phyloP scores from a whole-genome alignment of 2,329 filamentous ascomycete genomes.

The Talaromyces sp. region DNA sequence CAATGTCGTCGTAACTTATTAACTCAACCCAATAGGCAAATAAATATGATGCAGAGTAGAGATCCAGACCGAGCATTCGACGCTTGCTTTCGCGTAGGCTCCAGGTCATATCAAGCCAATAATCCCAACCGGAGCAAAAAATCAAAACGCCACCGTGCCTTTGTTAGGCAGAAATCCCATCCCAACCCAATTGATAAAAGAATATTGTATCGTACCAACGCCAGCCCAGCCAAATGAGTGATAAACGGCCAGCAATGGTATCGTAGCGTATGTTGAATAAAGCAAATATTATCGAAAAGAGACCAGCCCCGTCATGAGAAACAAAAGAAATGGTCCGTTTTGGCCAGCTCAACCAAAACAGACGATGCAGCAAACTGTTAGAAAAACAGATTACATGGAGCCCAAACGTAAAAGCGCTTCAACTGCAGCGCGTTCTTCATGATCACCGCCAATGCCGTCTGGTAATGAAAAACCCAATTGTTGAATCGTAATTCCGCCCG shows the following conservation, averaged over 20 bases:
- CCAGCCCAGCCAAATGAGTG: constrained; percentile 12
- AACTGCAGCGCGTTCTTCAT: constrained; percentile 49
- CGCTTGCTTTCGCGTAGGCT: constrained; percentile 23
- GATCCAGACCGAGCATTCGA: constrained; percentile 22
- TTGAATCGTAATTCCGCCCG: constrained; percentile 36
- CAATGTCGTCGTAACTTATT: constrained; percentile 5
- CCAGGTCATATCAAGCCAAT: constrained; percentile 21
- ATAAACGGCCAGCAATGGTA: constrained; percentile 9
- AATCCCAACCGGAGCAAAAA: constrained; percentile 16
- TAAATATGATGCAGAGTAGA: constrained; percentile 12
- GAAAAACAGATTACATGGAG: constrained; percentile 42
- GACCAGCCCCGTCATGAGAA: constrained; percentile 16
- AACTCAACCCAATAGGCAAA: constrained; percentile 10
- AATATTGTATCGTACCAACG: constrained; percentile 5
- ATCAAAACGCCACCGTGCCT: constrained; percentile 20
- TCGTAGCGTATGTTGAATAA: constrained; percentile 17
- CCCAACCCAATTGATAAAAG: constrained; percentile 6
- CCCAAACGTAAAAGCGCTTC: constrained; percentile 51
- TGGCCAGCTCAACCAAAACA: constrained; percentile 17
- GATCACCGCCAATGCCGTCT: constrained; percentile 36
- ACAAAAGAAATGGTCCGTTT: constrained; percentile 6
- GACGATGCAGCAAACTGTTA: constrained; percentile 2
- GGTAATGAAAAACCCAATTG: constrained; percentile 34
- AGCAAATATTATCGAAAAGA: constrained; percentile 20
- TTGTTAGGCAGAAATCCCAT: constrained; percentile 23